A percentile compares a stretch with the other conserved stretches of the same genome.
These are phyloP conservation scores for Mucor saturninus DNA, from an alignment of 371 early-diverging fungal species.

Conservation along the genomic window DNA sequence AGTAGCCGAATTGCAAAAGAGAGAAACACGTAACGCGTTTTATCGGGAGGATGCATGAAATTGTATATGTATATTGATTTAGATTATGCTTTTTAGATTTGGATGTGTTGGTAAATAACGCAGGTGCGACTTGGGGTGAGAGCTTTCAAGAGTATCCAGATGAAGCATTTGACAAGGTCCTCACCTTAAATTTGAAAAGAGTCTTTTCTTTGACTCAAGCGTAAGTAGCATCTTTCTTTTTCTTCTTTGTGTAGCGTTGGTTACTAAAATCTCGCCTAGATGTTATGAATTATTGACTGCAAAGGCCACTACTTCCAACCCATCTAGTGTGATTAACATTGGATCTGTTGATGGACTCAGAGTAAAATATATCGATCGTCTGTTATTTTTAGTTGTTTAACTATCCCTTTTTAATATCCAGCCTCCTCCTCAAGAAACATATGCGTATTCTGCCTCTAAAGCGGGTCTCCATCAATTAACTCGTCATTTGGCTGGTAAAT, in stretches of 20 bases:
- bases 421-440: constrained; percentile 59
- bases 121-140: constrained; percentile 72
- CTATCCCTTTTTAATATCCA: constrained; percentile 1
- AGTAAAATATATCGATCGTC: constrained; percentile 22
- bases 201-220: constrained; percentile 81
- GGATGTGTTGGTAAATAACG: constrained; percentile 85
- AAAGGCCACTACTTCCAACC: constrained; percentile 50
- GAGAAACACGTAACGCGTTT: constrained; percentile 58
- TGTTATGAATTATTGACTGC: constrained; percentile 75
- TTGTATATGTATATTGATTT: neutral
- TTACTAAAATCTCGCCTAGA: constrained; percentile 14
- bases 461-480: constrained; percentile 80
- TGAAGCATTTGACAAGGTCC: constrained; percentile 70
- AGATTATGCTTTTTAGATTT: constrained; percentile 50
- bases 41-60: neutral
- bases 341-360: constrained; percentile 75
- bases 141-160: constrained; percentile 66
- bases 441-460: constrained; percentile 80
- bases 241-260: neutral
- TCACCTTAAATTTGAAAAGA: constrained; percentile 85
- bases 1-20: constrained; percentile 58
- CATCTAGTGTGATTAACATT: constrained; percentile 64
- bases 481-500: constrained; percentile 63
- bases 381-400: neutral
- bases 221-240: constrained; percentile 34